phyloP scores from a whole-genome alignment of 305 asterid species.

The Fraxinus albicans region DNA sequence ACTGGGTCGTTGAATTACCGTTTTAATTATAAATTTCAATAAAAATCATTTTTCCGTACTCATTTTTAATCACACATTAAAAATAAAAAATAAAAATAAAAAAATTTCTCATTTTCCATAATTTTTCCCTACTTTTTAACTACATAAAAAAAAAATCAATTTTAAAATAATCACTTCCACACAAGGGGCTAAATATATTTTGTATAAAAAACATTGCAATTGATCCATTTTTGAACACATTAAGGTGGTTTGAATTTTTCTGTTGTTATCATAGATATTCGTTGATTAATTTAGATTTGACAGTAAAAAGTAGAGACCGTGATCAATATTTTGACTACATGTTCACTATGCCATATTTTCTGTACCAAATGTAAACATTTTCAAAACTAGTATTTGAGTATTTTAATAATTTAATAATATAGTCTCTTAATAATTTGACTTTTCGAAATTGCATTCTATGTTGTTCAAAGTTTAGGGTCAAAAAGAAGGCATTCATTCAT shows the following conservation, averaged over 20 bases:
- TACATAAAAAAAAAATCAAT: no score
- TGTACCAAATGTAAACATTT: not conserved
- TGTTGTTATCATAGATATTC: not conserved
- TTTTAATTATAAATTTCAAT: not conserved
- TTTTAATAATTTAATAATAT: not conserved
- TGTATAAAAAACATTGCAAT: not conserved
- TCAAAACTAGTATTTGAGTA: not conserved
- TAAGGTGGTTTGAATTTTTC: not conserved
- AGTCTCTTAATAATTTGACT: not conserved
- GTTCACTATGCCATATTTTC: not conserved
- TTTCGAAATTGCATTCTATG: not conserved
- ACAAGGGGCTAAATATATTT: no score
- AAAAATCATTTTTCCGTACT: not conserved
- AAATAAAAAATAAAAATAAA: no score
- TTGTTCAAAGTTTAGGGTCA: not conserved
- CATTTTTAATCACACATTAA: no score
- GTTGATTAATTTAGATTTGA: not conserved
- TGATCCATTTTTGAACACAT: not conserved
- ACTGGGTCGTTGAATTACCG: not conserved
- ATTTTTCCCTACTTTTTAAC: not conserved
- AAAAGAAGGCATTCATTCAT: not conserved
- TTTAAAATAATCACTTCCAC: not conserved
- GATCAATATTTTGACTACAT: not conserved
- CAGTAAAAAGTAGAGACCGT: not conserved
- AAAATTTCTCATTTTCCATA: no score